Base-by-base conservation (phyloP, 2,329 filamentous ascomycete species). In the Fusarium albosuccineum region DNA sequence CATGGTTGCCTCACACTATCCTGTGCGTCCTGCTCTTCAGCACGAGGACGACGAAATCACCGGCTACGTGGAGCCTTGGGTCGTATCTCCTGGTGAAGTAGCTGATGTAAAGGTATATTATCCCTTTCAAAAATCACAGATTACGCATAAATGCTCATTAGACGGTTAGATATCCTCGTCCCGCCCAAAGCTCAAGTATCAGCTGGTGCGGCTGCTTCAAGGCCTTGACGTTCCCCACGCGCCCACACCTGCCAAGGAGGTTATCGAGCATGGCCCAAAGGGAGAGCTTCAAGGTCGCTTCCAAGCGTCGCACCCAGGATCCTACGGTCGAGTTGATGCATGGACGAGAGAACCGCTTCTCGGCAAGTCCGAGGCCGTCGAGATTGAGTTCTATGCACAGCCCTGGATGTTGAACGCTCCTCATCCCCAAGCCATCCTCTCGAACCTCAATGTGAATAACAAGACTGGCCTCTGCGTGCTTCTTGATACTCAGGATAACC, bases 61-160 rank as follows among this genome's bases (percentile, higher is more conserved):
- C 8, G 61, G 61, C 7, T 60, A 60, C 34, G 51, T 57, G 10
- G 61, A 60, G 9, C 51, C 61, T 30, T 60, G 57, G 45, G 17
- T 49, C 14, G 30, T 49, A 1, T 49, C 45, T 14, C 45, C 45
- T 10, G 45, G 30, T 3, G 45, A 36, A 9, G 30, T 49, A 14
- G 45, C 45, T 17, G 22, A 49, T 13, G 30, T 36, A 2, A 49
- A 49, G 13, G 45, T 36, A 22, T 14, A n/a, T 1, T 9, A 6
- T 7, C 1, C 2, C 7, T 5, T 13, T 3, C 7, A 3, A 16
- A 3, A 0, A 1, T 8, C 2, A 14, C 13, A 1, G 7, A 26
- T 9, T 9, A 9, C 10, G 6, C 11, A 2, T 8, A 48, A 8
- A 26, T 3, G 4, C 45, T 48, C 1, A 48, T 34, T 4, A 22